These are phyloP conservation scores for Kluyveromyces sp. DNA, from an alignment of 1,139 yeast species.

Conservation along the genomic window DNA sequence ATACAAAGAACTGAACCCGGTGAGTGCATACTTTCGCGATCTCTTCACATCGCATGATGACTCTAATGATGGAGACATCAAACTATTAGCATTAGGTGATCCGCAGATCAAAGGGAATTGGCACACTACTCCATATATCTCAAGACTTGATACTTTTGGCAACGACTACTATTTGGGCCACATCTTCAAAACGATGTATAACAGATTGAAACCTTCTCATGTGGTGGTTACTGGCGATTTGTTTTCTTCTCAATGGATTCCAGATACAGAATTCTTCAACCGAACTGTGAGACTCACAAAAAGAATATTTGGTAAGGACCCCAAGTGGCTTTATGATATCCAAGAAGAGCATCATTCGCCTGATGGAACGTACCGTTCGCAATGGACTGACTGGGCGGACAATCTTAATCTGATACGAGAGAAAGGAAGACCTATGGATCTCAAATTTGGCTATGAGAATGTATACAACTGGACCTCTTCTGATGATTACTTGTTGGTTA, in stretches of 20 bases:
- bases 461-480: conserved; percentile 57
- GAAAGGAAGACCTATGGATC: conserved; percentile 37
- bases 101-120: conserved; percentile 92
- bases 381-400: conserved; percentile 43
- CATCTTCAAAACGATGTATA: conserved; percentile 58
- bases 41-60: conserved; percentile 18
- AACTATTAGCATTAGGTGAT: conserved; percentile 80
- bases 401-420: conserved; percentile 30
- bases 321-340: conserved; percentile 15
- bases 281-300: conserved; percentile 67
- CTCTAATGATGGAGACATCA: conserved; percentile 39
- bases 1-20: conserved; percentile 12
- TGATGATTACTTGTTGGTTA: conserved; percentile 49
- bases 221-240: conserved; percentile 90
- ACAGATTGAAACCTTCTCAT: conserved; percentile 62
- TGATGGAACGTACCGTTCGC: conserved; percentile 21
- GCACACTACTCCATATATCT: conserved; percentile 63
- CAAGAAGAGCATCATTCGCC: conserved; percentile 20
- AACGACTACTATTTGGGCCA: conserved; percentile 87
- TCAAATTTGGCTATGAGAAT: conserved; percentile 48
- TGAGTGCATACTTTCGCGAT: conserved; percentile 15
- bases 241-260: conserved; percentile 93
- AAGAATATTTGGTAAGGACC: conserved; percentile 42
- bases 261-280: conserved; percentile 74
- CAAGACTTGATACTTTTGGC: conserved; percentile 75